Evolutionary conservation across 495 filamentous ascomycete genomes (phyloP).

Genomic region (Hypoxylon rickii): DNA sequence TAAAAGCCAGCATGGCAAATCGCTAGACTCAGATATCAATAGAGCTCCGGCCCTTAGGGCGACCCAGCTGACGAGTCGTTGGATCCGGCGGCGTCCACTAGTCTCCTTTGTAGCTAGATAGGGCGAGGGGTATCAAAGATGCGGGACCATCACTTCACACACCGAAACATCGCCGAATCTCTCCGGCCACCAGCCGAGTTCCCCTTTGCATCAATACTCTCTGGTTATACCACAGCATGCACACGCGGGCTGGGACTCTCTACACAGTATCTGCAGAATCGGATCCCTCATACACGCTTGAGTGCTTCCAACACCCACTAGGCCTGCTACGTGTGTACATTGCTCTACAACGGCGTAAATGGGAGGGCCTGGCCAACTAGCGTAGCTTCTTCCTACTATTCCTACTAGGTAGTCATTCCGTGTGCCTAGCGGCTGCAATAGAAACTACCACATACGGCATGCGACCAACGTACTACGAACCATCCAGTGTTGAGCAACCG

Average conservation of each 20-base stretch:
- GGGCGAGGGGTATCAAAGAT: conserved; percentile 23
- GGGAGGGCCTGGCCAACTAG: background rate
- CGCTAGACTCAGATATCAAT: background rate
- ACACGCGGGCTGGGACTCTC: too few relatives aligned
- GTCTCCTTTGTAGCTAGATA: conserved; percentile 8
- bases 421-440: conserved; percentile 17
- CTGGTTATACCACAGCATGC: conserved; percentile 25
- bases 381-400: conserved; percentile 11
- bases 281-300: background rate
- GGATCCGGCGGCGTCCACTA: conserved; percentile 19
- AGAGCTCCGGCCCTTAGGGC: too few relatives aligned
- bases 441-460: conserved; percentile 24
- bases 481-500: conserved; percentile 9
- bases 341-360: background rate
- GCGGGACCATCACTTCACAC: conserved; percentile 27
- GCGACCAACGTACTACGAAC: conserved; percentile 8
- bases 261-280: too few relatives aligned
- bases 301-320: conserved; percentile 1
- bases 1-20: conserved; percentile 3
- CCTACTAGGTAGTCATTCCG: too few relatives aligned
- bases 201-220: conserved; percentile 18
- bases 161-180: conserved; percentile 42
- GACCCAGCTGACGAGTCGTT: conserved; percentile 13
- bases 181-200: conserved; percentile 33
- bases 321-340: conserved; percentile 15